Evolutionary conservation across 305 asterid genomes (phyloP).

Genomic region (Plantago lanceolata): DNA sequence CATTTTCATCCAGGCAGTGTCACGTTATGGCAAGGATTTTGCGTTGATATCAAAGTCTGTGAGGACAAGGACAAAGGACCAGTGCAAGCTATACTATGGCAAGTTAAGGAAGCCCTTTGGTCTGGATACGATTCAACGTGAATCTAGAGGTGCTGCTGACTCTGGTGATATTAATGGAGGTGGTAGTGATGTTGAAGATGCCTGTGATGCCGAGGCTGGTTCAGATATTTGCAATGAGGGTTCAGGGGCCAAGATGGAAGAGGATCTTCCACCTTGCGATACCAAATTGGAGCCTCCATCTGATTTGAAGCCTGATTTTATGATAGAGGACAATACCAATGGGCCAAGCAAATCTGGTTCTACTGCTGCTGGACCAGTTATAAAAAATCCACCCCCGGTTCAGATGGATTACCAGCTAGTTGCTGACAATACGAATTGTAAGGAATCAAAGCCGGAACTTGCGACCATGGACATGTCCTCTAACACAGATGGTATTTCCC

Average conservation of each 20-base stretch:
- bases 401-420: constrained; percentile 32
- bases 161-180: constrained; percentile 51
- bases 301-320: constrained; percentile 42
- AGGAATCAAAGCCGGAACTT: constrained; percentile 27
- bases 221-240: constrained; percentile 37
- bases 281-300: constrained; percentile 31
- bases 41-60: constrained; percentile 59
- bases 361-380: constrained; percentile 29
- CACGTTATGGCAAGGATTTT: constrained; percentile 79
- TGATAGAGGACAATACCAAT: constrained; percentile 28
- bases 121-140: constrained; percentile 49
- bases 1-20: constrained; percentile 59
- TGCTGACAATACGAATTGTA: constrained; percentile 31
- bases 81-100: constrained; percentile 84
- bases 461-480: constrained; percentile 29
- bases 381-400: constrained; percentile 29
- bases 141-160: constrained; percentile 35
- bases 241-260: constrained; percentile 44
- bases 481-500: constrained; percentile 27
- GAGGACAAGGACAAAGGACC: constrained; percentile 67
- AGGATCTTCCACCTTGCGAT: constrained; percentile 34
- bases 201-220: constrained; percentile 53
- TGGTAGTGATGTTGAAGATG: constrained; percentile 66
- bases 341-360: constrained; percentile 35
- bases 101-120: constrained; percentile 84